These are phyloP conservation scores for Saposhnikovia divaricata DNA, from an alignment of 129 eudicot species.

Conservation along the genomic window DNA sequence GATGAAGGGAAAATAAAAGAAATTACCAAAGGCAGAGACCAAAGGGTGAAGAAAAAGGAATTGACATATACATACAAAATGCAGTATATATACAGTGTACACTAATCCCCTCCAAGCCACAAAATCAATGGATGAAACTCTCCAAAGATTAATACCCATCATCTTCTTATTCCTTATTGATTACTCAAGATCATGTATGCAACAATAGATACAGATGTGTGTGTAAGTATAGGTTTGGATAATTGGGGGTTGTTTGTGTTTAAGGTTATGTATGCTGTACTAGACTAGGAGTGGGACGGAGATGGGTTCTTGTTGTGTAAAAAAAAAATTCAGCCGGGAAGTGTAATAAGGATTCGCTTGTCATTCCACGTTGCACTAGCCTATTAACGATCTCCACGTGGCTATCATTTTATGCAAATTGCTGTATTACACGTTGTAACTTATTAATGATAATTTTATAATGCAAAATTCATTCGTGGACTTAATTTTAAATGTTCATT, in stretches of 20 bases:
- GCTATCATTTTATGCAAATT: neutral
- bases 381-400: conserved; percentile 32
- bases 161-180: neutral
- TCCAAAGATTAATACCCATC: conserved; percentile 37
- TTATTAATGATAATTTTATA: too few species aligned
- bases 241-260: neutral
- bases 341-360: conserved; percentile 9
- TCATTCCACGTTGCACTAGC: conserved; percentile 39
- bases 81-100: conserved; percentile 56
- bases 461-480: too few species aligned
- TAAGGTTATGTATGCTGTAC: neutral
- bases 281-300: neutral
- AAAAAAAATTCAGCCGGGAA: neutral
- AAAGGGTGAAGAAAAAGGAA: conserved; percentile 84
- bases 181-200: neutral
- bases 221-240: neutral
- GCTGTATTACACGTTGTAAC: neutral
- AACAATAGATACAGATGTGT: neutral
- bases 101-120: conserved; percentile 76
- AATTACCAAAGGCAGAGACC: conserved; percentile 74
- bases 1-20: neutral
- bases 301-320: neutral
- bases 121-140: conserved; percentile 41
- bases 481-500: too few species aligned
- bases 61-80: conserved; percentile 80